Conservation (phyloP, 495 filamentous ascomycete species). For the Aspergillus cavernicola region DNA sequence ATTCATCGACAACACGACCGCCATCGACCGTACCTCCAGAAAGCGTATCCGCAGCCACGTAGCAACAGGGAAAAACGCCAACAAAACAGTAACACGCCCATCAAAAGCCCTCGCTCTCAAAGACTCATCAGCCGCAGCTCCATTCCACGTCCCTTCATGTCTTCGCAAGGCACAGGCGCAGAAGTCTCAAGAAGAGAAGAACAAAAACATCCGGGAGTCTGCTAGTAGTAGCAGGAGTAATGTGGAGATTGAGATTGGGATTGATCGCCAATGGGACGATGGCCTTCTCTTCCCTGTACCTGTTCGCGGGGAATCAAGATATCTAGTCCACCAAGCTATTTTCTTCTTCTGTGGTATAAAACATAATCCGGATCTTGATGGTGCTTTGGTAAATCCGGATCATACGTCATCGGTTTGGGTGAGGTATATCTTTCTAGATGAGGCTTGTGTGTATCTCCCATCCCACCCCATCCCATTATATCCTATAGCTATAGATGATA, state of each 20-base stretch:
- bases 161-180: neutral
- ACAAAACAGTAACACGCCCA: neutral
- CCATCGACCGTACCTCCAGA: neutral
- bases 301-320: neutral
- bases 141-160: neutral
- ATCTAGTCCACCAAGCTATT: neutral
- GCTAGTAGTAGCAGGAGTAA: too few relatives aligned
- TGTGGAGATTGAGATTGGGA: too few relatives aligned
- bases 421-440: neutral
- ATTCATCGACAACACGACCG: neutral
- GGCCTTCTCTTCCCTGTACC: neutral
- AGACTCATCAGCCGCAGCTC: neutral
- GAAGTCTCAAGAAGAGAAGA: too few relatives aligned
- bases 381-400: neutral
- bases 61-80: slow-evolving; percentile 1
- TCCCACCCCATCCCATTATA: too few relatives aligned
- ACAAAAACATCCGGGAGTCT: too few relatives aligned
- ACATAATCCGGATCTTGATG: neutral
- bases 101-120: neutral
- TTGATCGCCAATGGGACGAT: neutral
- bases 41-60: neutral
- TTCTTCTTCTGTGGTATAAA: neutral
- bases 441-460: slow-evolving; percentile 1
- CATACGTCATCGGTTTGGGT: neutral
- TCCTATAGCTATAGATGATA: too few relatives aligned